Conservation (phyloP, 1,139 yeast genomes). For the Saccharomyces hybrid region DNA sequence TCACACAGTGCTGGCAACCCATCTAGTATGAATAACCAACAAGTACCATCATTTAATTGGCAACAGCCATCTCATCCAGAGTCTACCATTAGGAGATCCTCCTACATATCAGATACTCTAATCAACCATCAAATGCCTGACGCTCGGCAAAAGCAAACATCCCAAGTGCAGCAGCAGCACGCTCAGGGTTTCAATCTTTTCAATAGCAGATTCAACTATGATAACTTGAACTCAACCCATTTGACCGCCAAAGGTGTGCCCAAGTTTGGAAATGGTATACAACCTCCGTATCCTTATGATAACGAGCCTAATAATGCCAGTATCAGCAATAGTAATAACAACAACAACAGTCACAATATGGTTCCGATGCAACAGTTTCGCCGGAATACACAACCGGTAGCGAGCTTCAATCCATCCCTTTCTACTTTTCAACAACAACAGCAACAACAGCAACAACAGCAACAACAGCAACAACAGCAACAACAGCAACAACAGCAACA, state of each 20-base stretch:
- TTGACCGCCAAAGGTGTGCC: not conserved
- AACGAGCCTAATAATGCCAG: not conserved
- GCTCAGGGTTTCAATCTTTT: slow-evolving; percentile 12
- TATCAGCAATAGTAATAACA: slow-evolving; percentile 8
- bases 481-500: too few species aligned
- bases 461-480: too few species aligned
- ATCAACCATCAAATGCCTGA: slow-evolving; percentile 19
- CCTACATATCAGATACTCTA: slow-evolving; percentile 29
- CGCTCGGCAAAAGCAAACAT: slow-evolving; percentile 1
- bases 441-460: too few species aligned
- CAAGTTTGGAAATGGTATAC: slow-evolving; percentile 1
- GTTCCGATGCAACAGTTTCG: slow-evolving; percentile 8
- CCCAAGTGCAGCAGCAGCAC: slow-evolving; percentile 5
- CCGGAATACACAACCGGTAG: slow-evolving; percentile 11
- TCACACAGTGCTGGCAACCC: not conserved
- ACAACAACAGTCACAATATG: slow-evolving; percentile 7
- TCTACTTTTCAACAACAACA: slow-evolving; percentile 5
- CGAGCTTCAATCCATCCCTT: slow-evolving; percentile 7
- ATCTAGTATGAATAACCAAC: not conserved
- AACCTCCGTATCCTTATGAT: slow-evolving; percentile 10
- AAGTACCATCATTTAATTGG: not conserved
- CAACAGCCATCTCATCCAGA: slow-evolving; percentile 6
- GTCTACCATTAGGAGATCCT: slow-evolving; percentile 25
- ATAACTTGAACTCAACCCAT: not conserved
- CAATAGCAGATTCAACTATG: slow-evolving; percentile 1